Percentiles rank a stretch among this genome's conserved stretches.
phyloP scores from a whole-genome alignment of 192 early-diverging fungal genomes.

The Kappamyces sp. region DNA sequence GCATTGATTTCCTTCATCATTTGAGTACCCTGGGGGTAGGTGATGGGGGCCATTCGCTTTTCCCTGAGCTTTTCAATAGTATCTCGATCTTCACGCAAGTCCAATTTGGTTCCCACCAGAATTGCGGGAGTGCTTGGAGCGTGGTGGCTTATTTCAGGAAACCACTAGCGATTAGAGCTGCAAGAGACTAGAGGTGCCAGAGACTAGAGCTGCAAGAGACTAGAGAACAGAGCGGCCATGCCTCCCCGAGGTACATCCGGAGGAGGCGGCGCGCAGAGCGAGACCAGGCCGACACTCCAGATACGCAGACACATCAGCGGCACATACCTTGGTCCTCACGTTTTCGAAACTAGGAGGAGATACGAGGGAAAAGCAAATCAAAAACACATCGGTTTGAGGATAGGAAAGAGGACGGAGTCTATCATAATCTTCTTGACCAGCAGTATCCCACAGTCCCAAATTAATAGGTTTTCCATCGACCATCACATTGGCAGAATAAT shows the following conservation, averaged over 20 bases:
- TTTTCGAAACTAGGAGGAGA: slow-evolving; percentile 96
- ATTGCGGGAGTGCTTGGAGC: slow-evolving; percentile 88
- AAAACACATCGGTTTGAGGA: slow-evolving; percentile 97
- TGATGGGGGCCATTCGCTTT: slow-evolving; percentile 82
- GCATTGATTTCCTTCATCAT: slow-evolving; percentile 86
- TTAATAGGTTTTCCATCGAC: slow-evolving; percentile 98
- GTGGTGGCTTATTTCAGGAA: slow-evolving; percentile 91
- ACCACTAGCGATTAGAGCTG: slow-evolving; percentile 59
- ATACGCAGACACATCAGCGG: not conserved
- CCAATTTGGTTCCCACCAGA: slow-evolving; percentile 94
- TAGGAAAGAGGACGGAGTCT: slow-evolving; percentile 95
- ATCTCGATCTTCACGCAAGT: slow-evolving; percentile 89
- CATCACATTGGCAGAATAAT: slow-evolving; percentile 99
- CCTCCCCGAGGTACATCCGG: not conserved
- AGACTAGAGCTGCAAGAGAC: not conserved
- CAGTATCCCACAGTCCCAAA: slow-evolving; percentile 97
- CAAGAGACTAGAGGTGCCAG: not conserved
- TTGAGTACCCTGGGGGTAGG: slow-evolving; percentile 78
- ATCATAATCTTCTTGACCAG: slow-evolving; percentile 98
- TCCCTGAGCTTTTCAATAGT: slow-evolving; percentile 83
- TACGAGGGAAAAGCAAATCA: slow-evolving; percentile 96
- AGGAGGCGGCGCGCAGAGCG: not conserved
- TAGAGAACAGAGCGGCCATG: not conserved
- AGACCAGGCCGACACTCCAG: not conserved
- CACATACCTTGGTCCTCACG: slow-evolving; percentile 81